Evolutionary conservation across 371 early-diverging fungal genomes (phyloP), one percentile per base, ranked within the genome.

Genomic region (Batkoa obscura): DNA sequence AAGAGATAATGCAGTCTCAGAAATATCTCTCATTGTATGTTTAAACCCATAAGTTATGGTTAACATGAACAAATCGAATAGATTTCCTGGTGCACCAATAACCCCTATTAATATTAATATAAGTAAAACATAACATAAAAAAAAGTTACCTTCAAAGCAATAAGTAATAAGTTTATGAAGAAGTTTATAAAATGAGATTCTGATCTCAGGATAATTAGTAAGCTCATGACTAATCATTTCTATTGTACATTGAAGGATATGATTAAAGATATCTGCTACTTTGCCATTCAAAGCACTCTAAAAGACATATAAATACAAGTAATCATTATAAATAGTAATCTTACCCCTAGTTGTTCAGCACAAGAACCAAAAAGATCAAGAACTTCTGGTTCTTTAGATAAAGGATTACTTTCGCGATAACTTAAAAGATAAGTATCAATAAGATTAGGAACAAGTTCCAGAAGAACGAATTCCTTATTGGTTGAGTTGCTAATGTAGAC

Each of bases 141-240:
- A 75, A 58, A 94, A 63, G 41, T 93, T 69, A 1, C 94, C 94
- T 76, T 68, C 10, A 76, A 98, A 98, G 69, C 95, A 95, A 63
- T 79, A 68, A 50, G 71, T 69, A 62, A 83, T 87, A 67, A 96
- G 87, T 10, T 88, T 83, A 50, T 76, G 77, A 55, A 98, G 63
- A 63, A 97, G 74, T 58, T 81, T 85, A 70, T 86, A 96, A 68
- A 98, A 93, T 0, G 86, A 90, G 49, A 81, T 74, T 46, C 98
- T 86, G 67, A 94, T 94, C 61, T 98, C 97, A 13, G 97, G 97
- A 68, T 79, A 94, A 62, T 94, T 95, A 17, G 88, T 74, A 70
- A 94, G 93, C 68, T 98, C 92, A 68, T 90, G 89, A 70, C 89
- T 94, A 64, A 98, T 96, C 96, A 95, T 96, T 66, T 82, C 84